A percentile compares a stretch with the other conserved stretches of the same genome.
These are phyloP conservation scores for Abelmoschus esculentus DNA, from an alignment of 345 rosid species.

Conservation along the genomic window DNA sequence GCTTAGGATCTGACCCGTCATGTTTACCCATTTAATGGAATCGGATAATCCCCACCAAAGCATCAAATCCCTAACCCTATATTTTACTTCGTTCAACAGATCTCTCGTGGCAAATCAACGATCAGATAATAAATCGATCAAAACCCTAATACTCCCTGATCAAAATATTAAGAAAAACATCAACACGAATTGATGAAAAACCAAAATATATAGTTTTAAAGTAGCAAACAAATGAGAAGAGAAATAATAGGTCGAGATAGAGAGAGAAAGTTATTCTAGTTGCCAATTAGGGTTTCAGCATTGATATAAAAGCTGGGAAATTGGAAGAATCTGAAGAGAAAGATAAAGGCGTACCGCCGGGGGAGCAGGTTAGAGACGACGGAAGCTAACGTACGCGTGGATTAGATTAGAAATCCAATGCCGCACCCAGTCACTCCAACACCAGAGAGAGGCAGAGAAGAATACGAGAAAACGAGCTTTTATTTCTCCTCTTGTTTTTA, in stretches of 20 bases:
- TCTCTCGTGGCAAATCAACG: neutral
- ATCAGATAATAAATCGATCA: neutral
- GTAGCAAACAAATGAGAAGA: neutral
- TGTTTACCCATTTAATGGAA: conserved; percentile 11
- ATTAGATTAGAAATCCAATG: too few species aligned
- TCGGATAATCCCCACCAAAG: conserved; percentile 47
- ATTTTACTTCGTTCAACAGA: conserved; percentile 3
- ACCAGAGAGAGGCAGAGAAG: too few species aligned
- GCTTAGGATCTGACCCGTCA: conserved; percentile 41
- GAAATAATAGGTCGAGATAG: neutral
- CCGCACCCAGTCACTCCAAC: too few species aligned
- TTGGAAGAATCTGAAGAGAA: neutral
- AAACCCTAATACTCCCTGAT: neutral
- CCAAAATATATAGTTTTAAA: neutral
- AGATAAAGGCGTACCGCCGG: neutral
- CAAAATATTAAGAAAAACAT: neutral
- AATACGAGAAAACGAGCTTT: too few species aligned
- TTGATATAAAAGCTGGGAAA: neutral
- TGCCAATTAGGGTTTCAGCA: neutral
- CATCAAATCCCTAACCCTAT: conserved; percentile 43
- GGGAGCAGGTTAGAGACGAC: neutral
- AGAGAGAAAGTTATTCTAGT: neutral
- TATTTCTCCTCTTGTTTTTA: too few species aligned
- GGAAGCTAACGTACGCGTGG: too few species aligned
- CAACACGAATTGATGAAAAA: neutral